Conservation (phyloP, 2,329 filamentous ascomycete genomes). For the Dothiorella sarmentorum region DNA sequence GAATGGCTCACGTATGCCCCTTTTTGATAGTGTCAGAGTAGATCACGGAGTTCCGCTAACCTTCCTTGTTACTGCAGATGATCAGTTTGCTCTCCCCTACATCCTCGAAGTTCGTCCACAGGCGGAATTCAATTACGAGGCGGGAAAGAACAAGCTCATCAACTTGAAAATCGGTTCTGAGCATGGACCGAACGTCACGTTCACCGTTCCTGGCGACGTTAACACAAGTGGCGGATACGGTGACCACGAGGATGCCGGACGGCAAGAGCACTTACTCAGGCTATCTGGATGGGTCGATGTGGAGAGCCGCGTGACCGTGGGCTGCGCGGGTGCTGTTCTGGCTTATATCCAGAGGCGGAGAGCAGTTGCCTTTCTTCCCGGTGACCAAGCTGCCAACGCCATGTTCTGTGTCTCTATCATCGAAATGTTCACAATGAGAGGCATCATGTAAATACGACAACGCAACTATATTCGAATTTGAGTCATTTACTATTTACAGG, state of each 20-base stretch:
- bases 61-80: conserved; percentile 30
- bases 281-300: conserved; percentile 70
- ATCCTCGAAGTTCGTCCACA: conserved; percentile 65
- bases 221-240: conserved; percentile 20
- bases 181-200: conserved; percentile 48
- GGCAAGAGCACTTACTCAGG: conserved; percentile 63
- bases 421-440: conserved; percentile 69
- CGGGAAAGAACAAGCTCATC: conserved; percentile 63
- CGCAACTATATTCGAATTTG: background rate
- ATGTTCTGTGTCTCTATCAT: conserved; percentile 62
- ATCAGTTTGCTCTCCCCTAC: conserved; percentile 55
- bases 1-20: conserved; percentile 25
- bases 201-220: conserved; percentile 61
- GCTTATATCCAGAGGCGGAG: conserved; percentile 69
- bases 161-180: conserved; percentile 54
- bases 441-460: conserved; percentile 52
- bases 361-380: conserved; percentile 60
- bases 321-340: conserved; percentile 86
- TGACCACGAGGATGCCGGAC: conserved; percentile 42
- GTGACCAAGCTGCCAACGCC: conserved; percentile 52
- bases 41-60: background rate
- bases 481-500: conserved; percentile 49
- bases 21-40: background rate
- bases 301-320: conserved; percentile 69
- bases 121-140: conserved; percentile 67